Evolutionary conservation across 805 yeast genomes (phyloP), one percentile per base, ranked within the genome.

Genomic region (Saturnispora besseyi): DNA sequence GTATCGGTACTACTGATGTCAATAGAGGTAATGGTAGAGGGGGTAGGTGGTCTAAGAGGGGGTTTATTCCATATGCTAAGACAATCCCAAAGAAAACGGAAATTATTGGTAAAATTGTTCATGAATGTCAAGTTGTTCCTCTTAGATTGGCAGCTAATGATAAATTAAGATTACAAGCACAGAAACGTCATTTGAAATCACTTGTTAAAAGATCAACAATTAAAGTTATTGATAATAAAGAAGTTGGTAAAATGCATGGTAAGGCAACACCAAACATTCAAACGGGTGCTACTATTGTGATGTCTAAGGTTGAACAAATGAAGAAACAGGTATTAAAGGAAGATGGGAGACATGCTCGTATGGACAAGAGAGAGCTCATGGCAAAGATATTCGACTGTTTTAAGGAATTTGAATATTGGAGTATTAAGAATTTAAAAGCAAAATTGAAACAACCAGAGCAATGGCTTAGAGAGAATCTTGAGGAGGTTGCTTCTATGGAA

Each of bases 391-490:
- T 93, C 78, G 77, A 84, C 58, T 73, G 91, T 59, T 93, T 93
- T 67, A 96, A 89, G 66, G 95, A 90, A 64, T 88, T 85, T 65
- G 97, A 91, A 63, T 93, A 90, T 67, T 93, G 99, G 99, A 82
- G 93, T 10, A 75, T 93, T 75, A 89, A 89, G 67, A 96, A 96
- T 37, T 73, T 93, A 54, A 84, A 88, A 61, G 99, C 93, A 64
- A 78, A 96, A 57, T 89, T 97, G 2, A 82, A 84, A 60, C 99
- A 93, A 72, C 99, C 99, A 1, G 99, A 93, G 64, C 83, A 83
- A 21, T 95, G 87, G 64, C 72, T 93, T 55, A 88, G 90, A 62
- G 96, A 90, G 63, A 86, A 93, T 51, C 71, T 93, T 45, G 99
- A 91, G 53, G 79, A 84, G 44, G 87, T 93, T 61, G 98, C 98